Base-by-base conservation (phyloP, 495 filamentous ascomycete species). In the Hypoxylon cercidicola region DNA sequence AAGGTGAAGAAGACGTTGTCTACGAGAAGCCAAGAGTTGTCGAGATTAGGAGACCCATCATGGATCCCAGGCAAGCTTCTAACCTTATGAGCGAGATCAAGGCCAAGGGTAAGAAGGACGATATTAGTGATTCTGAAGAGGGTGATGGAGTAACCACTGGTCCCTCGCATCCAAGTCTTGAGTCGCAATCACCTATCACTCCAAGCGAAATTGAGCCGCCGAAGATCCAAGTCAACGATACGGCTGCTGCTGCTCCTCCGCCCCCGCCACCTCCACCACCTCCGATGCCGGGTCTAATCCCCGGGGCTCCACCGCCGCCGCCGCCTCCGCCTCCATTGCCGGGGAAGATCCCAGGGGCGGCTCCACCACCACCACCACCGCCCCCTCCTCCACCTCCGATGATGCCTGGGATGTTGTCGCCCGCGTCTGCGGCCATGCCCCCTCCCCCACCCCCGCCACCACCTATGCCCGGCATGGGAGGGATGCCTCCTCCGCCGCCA, bases 61-160 rank as follows among this genome's bases (percentile, higher is more conserved):
- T 96, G 83, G 85, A 89, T 68, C 80, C 88, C 37, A 83, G 85
- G 66, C 89, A 93, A 70, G 87, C 89, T 18, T 87, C 87, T 62
- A 90, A 87, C 18, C 81, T 96, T 46, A 79, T 97, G 13, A 88
- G 84, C 61, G 94, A 98, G 73, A 90, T 98, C 66, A 84, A 90
- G 25, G 82, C 84, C 28, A 96, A 91, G 76, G 84, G 94, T 71
- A 88, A 86, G 61, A 85, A 78, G 62, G 88, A 87, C 62, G 93
- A 93, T 67, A 84, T 76, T 34, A 89, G 85, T 60, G 91, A 90
- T 58, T 90, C 89, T 57, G 91, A 93, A 53, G 85, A 85, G 21
- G 81, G 72, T 32, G 89, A 91, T 68, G 90, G 89, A 35, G 81
- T 91, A 54, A 92, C 91, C 5, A 92, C 90, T 48, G 90, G 89